A percentile compares a stretch with the other conserved stretches of the same genome.
Evolutionary conservation across 495 filamentous ascomycete species (phyloP).

Genomic region (Penicillium herquei): DNA sequence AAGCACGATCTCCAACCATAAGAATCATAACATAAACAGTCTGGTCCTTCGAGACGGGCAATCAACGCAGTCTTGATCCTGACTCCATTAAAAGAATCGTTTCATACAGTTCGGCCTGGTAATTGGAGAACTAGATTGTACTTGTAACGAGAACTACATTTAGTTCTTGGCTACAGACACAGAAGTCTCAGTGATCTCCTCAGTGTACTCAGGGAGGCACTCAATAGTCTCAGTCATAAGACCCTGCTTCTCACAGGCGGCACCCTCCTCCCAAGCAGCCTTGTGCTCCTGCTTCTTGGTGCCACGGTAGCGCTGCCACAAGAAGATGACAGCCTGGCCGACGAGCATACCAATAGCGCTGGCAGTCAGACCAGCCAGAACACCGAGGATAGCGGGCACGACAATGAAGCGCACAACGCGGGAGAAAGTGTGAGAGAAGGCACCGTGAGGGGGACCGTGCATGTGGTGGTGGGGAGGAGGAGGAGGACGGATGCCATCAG

Average conservation of each 20-base stretch:
- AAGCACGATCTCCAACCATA: too few species aligned
- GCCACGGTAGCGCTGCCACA: slow-evolving; percentile 49
- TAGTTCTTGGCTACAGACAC: slow-evolving; percentile 33
- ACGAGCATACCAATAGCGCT: slow-evolving; percentile 55
- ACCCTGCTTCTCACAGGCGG: slow-evolving; percentile 40
- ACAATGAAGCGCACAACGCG: slow-evolving; percentile 50
- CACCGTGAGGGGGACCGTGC: slow-evolving; percentile 27
- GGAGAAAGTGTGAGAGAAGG: slow-evolving; percentile 43
- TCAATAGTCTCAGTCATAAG: slow-evolving; percentile 34
- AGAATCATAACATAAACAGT: not conserved
- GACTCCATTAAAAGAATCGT: not conserved
- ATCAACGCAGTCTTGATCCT: not conserved
- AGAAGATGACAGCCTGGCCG: slow-evolving; percentile 48
- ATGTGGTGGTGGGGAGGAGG: slow-evolving; percentile 28
- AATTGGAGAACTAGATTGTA: not conserved
- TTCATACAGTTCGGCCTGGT: not conserved
- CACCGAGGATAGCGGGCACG: slow-evolving; percentile 45
- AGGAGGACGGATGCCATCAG: slow-evolving; percentile 10
- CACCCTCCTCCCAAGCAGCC: slow-evolving; percentile 36
- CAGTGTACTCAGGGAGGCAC: slow-evolving; percentile 32
- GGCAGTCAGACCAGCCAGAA: slow-evolving; percentile 49
- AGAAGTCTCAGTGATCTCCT: slow-evolving; percentile 25
- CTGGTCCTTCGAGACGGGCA: not conserved
- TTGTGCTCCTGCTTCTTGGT: slow-evolving; percentile 26
- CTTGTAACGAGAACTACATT: not conserved